phyloP scores from a whole-genome alignment of 805 yeast species.

The Wickerhamiella dianesei region DNA sequence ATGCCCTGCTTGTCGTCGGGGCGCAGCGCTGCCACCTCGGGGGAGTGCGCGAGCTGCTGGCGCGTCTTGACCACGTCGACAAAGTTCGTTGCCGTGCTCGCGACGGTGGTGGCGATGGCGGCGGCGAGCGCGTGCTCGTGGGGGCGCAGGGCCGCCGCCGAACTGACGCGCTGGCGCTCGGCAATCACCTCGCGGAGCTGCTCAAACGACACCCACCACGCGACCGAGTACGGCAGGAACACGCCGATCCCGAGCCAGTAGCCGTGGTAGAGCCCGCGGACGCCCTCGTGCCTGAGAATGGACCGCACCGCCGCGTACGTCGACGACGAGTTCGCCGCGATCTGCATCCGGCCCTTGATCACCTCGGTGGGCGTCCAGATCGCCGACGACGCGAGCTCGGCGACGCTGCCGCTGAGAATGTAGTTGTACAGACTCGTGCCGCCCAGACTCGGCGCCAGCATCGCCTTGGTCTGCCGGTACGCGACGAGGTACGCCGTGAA shows the following conservation, averaged over 20 bases:
- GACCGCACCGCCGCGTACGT: constrained; percentile 15
- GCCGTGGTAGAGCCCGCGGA: constrained; percentile 72
- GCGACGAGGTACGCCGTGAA: constrained; percentile 30
- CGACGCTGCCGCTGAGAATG: constrained; percentile 27
- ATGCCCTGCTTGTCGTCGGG: constrained; percentile 28
- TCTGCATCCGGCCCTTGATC: constrained; percentile 33
- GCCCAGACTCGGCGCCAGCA: constrained; percentile 27
- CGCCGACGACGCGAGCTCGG: constrained; percentile 28
- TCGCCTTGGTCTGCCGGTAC: constrained; percentile 28
- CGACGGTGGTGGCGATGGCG: constrained; percentile 26
- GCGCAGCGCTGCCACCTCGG: constrained; percentile 26
- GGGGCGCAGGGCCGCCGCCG: constrained; percentile 14
- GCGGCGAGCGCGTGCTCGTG: constrained; percentile 24
- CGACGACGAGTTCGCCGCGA: constrained; percentile 15
- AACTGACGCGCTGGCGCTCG: constrained; percentile 5
- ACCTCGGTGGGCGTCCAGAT: constrained; percentile 36
- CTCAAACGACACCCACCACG: constrained; percentile 31
- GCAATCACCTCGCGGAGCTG: constrained; percentile 5
- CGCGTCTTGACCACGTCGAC: constrained; percentile 33
- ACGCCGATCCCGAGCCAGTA: constrained; percentile 33
- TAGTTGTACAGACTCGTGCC: constrained; percentile 25
- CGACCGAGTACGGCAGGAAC: constrained; percentile 31
- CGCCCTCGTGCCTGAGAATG: constrained; percentile 51
- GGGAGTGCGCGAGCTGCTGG: constrained; percentile 31
- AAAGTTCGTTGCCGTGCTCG: constrained; percentile 28